Base-by-base conservation (phyloP, 169 alveolate genomes). In the Eimeria necatrix region DNA sequence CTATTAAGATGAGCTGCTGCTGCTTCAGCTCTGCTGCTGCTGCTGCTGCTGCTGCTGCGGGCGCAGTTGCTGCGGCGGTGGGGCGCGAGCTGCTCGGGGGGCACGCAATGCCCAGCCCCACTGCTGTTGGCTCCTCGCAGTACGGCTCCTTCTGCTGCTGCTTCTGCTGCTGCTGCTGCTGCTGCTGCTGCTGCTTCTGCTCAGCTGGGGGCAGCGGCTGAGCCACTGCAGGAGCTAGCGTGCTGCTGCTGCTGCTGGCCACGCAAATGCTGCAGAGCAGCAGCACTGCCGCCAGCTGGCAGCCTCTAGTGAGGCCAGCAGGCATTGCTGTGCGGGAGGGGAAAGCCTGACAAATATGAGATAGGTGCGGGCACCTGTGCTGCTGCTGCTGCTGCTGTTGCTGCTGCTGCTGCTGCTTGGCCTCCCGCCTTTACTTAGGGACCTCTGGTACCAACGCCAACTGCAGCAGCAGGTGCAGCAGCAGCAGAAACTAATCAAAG, bases 191-290 rank as follows among this genome's bases (percentile, higher is more conserved):
- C 68, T 56, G 41, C 41, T 32, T 32, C 41, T 32, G 41, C 41
- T 32, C 41, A 32, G 41, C 2, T 0, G 41, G 41, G 3, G 0
- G 41, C 41, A 32, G 41, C 41, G 41, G 2, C 41, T 32, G 41
- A 32, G 3, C 41, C 41, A 32, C 3, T 32, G 41, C 41, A 32
- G 41, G 41, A 32, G 41, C 41, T 32, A 32, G 41, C 41, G 41
- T 80, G 89, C 89, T 80, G 60, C 49, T 49, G 71, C 89, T 51
- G 89, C 85, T 41, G 85, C 85, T 41, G n/a, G 59, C 10, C 59
- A 46, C 5, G 60, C 61, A 32, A 18, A 14, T 74, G 56, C 85
- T 68, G 78, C 20, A 12, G 68, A 56, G 68, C 68, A 56, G 18
- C 68, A 56, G 18, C 68, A 56, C 3, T 2, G 41, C 41, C 41